Evolutionary conservation across 202 grass and related monocot species (phyloP).

Genomic region (Dendrocalamus latiflorus): DNA sequence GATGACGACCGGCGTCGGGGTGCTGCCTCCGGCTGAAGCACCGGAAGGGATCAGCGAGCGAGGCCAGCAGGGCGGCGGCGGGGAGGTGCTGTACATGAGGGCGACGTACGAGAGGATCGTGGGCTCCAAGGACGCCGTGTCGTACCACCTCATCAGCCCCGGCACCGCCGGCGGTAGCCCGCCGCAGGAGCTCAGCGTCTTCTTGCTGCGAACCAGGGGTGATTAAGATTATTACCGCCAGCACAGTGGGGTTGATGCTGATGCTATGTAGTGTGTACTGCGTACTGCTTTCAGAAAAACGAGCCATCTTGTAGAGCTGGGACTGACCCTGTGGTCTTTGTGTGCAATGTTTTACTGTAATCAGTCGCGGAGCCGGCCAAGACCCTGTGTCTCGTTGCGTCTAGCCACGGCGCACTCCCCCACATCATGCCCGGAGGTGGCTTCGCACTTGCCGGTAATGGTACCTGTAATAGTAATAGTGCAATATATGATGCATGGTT

Average conservation of each 20-base stretch:
- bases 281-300: not conserved
- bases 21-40: constrained; percentile 1
- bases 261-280: not conserved
- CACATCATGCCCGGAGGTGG: no score
- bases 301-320: not conserved
- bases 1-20: constrained; percentile 43
- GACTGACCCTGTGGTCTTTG: not conserved
- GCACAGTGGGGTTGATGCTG: not conserved
- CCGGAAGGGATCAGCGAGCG: not conserved
- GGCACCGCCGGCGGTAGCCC: constrained; percentile 12
- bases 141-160: constrained; percentile 50
- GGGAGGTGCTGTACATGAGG: constrained; percentile 50
- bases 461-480: no score
- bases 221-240: not conserved
- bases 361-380: no score
- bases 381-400: no score
- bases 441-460: no score
- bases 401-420: no score
- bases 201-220: constrained; percentile 40
- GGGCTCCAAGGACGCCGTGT: constrained; percentile 58
- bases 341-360: not conserved
- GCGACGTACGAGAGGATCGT: constrained; percentile 49
- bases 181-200: constrained; percentile 56
- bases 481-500: no score
- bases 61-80: not conserved